Base-by-base conservation (phyloP, 345 rosid genomes). In the Eucalyptus tenuipes region DNA sequence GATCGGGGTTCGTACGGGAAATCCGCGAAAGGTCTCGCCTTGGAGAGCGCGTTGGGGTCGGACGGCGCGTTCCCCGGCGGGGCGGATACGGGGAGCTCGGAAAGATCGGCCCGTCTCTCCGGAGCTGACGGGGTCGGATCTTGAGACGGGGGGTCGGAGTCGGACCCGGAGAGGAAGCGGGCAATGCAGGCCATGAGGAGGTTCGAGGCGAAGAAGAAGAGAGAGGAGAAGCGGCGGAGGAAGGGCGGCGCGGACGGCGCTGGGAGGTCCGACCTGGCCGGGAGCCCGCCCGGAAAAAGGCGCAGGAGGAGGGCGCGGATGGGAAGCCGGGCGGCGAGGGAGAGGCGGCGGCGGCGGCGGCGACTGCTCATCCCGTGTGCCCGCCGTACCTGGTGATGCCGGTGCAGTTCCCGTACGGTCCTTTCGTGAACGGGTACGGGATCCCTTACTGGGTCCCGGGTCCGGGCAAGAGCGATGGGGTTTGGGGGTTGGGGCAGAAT, bases 131-230 rank as follows among this genome's bases (percentile, higher is more conserved):
- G 88, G 37, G 17, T 61, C 50, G 33, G 88, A 87, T 53, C 31
- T 40, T 42, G 50, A 87, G 15, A 61, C 88, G 11, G 33, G 33
- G 49, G 25, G 66, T 87, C 71, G 49, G 50, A 48, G 42, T 89
- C 31, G 90, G 85, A 44, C 81, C 47, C 84, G 47, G 45, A 75
- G 45, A 75, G 84, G 42, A 93, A 90, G 87, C 88, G 91, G 13
- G 93, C 92, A 92, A 79, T 88, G 52, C 93, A 90, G 37, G 94
- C 90, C 89, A 79, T 89, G 66, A 85, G 92, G 86, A 91, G 93
- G 86, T 93, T 90, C 18, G 94, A 92, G 82, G 93, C 93, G 27
- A 91, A 66, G 94, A 94, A 85, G 93, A 93, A 94, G 89, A 90
- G 94, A 64, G 95, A 90, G 81, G 88, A 91, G 88, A 94, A 90